Evolutionary conservation across 495 filamentous ascomycete species (phyloP), one percentile per base, ranked within the genome.

Genomic region (Daldinia vernicosa): DNA sequence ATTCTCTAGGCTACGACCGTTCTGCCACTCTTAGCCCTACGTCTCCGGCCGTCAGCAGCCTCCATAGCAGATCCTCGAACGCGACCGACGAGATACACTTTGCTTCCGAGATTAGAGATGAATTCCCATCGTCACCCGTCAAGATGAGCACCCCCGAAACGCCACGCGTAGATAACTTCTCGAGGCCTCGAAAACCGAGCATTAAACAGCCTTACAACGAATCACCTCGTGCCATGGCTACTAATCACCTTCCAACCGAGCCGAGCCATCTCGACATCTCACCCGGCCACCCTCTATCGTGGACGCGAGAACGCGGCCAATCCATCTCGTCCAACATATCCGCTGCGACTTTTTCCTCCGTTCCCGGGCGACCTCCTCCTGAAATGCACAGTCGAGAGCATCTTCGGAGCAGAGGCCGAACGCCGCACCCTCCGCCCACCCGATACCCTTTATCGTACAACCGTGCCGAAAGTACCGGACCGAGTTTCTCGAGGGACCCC

Each of bases 81-180:
- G 52, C 67, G 51, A 63, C 73, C 30, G 74, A 76, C 58, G 75
- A 76, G 33, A 32, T 68, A 11, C 66, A 72, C 35, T 26, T 72
- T 22, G 56, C 66, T 19, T 72, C 67, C n/a, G 66, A 66, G 37
- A 51, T 56, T 17, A 75, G 76, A 67, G 61, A 82, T 71, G 77
- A 78, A 40, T 74, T 71, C 24, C 66, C 76, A 9, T 26, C 43
- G 27, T 68, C 76, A 6, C 66, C 76, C 5, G 69, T 63, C 22
- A 74, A 65, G 52, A 58, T 74, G 45, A 78, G 69, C 28, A 64
- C 77, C 15, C 45, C 66, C 39, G 75, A 79, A 50, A 70, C 74
- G 22, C 69, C 69, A 35, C 54, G 59, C 59, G 78, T 83, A 57
- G 85, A 86, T 66, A 87, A 86, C 69, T 86, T 87, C 68, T 85